Percentiles rank a stretch among this genome's conserved stretches.
Conservation (phyloP, 2,329 filamentous ascomycete species). For the Fusarium sp. region DNA sequence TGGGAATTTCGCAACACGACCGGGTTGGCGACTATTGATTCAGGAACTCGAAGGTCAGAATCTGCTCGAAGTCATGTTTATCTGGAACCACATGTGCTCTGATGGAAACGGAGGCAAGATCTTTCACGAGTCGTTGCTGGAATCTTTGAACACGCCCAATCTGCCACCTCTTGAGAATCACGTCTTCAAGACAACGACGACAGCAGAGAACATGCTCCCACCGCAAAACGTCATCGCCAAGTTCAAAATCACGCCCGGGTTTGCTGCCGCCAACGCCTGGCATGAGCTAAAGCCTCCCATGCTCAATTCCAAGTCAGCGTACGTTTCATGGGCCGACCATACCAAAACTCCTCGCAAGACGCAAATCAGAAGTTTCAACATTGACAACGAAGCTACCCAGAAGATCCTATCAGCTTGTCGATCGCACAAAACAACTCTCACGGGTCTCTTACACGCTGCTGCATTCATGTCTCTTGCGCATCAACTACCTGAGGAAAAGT, state of each 20-base stretch:
- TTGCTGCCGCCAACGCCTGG: background rate
- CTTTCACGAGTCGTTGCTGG: constrained; percentile 23
- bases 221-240: background rate
- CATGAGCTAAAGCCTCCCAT: background rate
- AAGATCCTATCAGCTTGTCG: background rate
- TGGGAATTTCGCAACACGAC: background rate
- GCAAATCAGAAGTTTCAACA: background rate
- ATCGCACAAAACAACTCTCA: background rate
- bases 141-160: constrained; percentile 2
- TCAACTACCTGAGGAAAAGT: background rate
- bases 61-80: constrained; percentile 14
- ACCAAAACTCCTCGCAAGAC: background rate
- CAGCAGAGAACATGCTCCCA: background rate
- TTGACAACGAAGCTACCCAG: background rate
- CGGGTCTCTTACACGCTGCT: background rate
- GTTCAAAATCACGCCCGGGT: background rate
- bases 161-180: background rate
- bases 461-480: background rate
- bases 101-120: constrained; percentile 27
- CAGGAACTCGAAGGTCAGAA: background rate
- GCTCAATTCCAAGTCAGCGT: background rate
- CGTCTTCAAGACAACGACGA: background rate
- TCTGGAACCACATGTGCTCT: constrained; percentile 16
- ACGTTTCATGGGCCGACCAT: background rate
- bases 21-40: background rate